Evolutionary conservation across 2,329 filamentous ascomycete genomes (phyloP).

Genomic region (Akanthomyces dipterigenus): DNA sequence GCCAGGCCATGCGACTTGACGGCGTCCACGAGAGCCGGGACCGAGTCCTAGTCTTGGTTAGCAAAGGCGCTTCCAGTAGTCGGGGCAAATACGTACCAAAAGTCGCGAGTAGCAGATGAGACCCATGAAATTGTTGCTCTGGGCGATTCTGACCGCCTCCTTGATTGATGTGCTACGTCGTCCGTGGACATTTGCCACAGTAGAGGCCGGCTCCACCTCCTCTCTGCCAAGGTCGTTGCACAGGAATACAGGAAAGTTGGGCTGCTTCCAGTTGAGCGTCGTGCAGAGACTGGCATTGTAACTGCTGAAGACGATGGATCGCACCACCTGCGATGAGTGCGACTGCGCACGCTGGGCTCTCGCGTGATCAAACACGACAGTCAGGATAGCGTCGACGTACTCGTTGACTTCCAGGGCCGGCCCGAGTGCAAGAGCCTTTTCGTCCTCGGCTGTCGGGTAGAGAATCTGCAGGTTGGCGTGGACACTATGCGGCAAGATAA

Average conservation of each 20-base stretch:
- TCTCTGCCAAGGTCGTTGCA: constrained; percentile 83
- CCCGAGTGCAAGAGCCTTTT: constrained; percentile 60
- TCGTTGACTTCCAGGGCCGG: constrained; percentile 77
- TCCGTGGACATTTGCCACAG: constrained; percentile 49
- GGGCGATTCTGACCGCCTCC: constrained; percentile 85
- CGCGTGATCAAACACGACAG: constrained; percentile 86
- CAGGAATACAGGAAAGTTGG: constrained; percentile 92
- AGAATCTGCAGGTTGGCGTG: constrained; percentile 89
- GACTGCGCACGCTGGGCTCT: constrained; percentile 57
- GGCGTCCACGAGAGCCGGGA: constrained; percentile 83
- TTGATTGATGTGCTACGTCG: constrained; percentile 80
- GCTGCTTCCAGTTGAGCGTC: constrained; percentile 97
- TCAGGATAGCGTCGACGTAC: constrained; percentile 77
- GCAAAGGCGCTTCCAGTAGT: constrained; percentile 11
- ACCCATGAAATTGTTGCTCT: constrained; percentile 98
- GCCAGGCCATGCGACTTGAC: constrained; percentile 93
- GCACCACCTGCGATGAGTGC: constrained; percentile 56
- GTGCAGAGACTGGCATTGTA: constrained; percentile 88
- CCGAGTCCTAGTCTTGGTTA: constrained; percentile 61
- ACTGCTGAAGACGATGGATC: constrained; percentile 89
- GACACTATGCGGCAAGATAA: constrained; percentile 67
- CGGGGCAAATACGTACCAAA: constrained; percentile 53
- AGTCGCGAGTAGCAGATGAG: constrained; percentile 83
- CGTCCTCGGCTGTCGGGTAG: constrained; percentile 73
- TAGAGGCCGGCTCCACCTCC: constrained; percentile 28